Evolutionary conservation across 305 asterid species (phyloP), one percentile per base, ranked within the genome.

Genomic region (Euphrasia arctica): DNA sequence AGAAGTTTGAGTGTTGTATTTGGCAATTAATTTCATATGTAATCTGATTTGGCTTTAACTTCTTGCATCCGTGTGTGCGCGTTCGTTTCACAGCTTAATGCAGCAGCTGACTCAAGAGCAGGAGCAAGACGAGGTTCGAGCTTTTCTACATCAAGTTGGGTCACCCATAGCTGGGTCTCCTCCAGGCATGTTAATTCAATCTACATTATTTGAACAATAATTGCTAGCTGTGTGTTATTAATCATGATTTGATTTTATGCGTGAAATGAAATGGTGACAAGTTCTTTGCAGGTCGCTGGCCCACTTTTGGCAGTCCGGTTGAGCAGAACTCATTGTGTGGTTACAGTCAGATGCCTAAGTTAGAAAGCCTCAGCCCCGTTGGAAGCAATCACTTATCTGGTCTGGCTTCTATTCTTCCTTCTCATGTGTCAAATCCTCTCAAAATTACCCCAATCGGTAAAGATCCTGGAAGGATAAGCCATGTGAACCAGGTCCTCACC

Each of bases 121-220:
- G 70, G 99, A 93, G 61, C 86, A 61, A 60, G 97, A 90, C 18
- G 99, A 88, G 43, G 71, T 77, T 74, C 90, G 89, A 62, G 66
- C 72, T 49, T 68, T 88, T 65, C 77, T 64, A 29, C 89, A 80
- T 72, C 89, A 80, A 74, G 86, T 85, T 67, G 93, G 96, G 70
- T 90, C 95, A 4, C 96, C 99, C 27, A 47, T 90, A 12, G 86
- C 79, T 76, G 84, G 71, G 80, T 94, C 97, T 76, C 98, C 97
- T 58, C 95, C 99, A 74, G 95, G 95, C 79, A 77, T 68, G 75
- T 66, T 54, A 13, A 50, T 39, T 18, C 47, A 14, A 31, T 39
- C 64, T 29, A 48, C 45, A 0, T 48, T 14, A n/a, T n/a, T n/a
- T n/a, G n/a, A n/a, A n/a, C n/a, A n/a, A n/a, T n/a, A n/a, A n/a